These are phyloP conservation scores for Phytophthora agathidicida DNA, from an alignment of 352 stramenopile genomes.

Conservation along the genomic window DNA sequence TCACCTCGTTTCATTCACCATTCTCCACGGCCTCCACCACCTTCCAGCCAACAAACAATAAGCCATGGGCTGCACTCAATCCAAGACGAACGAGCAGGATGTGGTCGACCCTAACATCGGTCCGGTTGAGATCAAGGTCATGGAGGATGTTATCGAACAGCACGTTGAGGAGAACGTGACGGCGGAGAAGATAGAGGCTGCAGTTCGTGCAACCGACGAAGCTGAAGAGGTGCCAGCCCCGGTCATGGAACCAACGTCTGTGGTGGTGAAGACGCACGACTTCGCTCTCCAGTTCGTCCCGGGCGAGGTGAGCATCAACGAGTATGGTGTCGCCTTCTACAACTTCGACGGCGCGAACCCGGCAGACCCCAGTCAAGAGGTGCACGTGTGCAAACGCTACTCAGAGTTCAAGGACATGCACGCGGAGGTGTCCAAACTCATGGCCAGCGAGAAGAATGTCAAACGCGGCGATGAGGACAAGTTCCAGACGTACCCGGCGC, in stretches of 20 bases:
- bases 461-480: conserved; percentile 46
- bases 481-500: conserved; percentile 64
- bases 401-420: conserved; percentile 81
- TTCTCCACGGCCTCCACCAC: conserved; percentile 18
- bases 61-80: conserved; percentile 72
- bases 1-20: conserved; percentile 30
- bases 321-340: conserved; percentile 68
- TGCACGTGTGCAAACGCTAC: conserved; percentile 70
- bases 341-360: conserved; percentile 56
- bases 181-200: not conserved
- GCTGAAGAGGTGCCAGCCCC: conserved; percentile 16
- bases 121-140: not conserved
- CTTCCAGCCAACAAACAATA: too few relatives aligned
- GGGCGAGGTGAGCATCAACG: conserved; percentile 47
- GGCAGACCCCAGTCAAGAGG: conserved; percentile 45
- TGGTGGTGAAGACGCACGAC: conserved; percentile 25
- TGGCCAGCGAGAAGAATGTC: conserved; percentile 66
- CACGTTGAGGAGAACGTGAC: not conserved
- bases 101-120: conserved; percentile 32
- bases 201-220: not conserved
- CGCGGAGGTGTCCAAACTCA: conserved; percentile 51
- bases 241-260: conserved; percentile 12
- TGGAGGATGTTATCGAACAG: not conserved
- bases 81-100: conserved; percentile 54
- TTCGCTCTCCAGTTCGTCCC: conserved; percentile 45